Conservation (phyloP, 306 rosid genomes). For the Castanea crenata region DNA sequence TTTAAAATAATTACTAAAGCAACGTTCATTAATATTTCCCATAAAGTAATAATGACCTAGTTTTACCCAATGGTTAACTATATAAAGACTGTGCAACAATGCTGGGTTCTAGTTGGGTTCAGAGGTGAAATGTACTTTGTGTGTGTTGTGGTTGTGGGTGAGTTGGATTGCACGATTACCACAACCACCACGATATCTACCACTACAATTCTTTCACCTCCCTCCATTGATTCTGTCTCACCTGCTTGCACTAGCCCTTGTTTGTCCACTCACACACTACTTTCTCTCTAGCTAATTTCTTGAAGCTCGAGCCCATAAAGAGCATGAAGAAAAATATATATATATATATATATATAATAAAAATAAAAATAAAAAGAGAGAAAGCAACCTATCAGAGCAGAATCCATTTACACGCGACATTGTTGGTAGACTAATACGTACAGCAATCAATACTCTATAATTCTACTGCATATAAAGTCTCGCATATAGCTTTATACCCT, state of each 20-base stretch:
- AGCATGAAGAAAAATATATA: background rate
- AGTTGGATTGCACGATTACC: constrained; percentile 35
- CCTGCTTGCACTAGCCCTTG: constrained; percentile 33
- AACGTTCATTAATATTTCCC: too few relatives aligned
- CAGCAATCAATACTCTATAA: constrained; percentile 4
- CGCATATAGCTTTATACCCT: background rate
- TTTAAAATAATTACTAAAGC: too few relatives aligned
- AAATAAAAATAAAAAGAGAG: background rate
- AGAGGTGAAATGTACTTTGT: constrained; percentile 13
- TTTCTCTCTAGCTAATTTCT: constrained; percentile 30
- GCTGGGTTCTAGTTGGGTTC: constrained; percentile 13
- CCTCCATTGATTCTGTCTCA: constrained; percentile 31
- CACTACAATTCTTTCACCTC: background rate
- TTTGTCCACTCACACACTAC: constrained; percentile 8
- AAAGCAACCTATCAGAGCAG: constrained; percentile 30
- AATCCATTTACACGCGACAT: constrained; percentile 17
- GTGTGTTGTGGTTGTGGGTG: constrained; percentile 20
- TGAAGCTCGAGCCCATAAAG: constrained; percentile 28
- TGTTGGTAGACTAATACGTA: constrained; percentile 16
- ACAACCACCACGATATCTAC: constrained; percentile 23
- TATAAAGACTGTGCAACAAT: constrained; percentile 3
- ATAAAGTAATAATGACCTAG: too few relatives aligned
- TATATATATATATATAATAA: background rate
- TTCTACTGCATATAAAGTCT: background rate
- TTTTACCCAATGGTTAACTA: background rate